phyloP scores from a whole-genome alignment of 2,329 filamentous ascomycete genomes.

The Colletotrichum paranaense region DNA sequence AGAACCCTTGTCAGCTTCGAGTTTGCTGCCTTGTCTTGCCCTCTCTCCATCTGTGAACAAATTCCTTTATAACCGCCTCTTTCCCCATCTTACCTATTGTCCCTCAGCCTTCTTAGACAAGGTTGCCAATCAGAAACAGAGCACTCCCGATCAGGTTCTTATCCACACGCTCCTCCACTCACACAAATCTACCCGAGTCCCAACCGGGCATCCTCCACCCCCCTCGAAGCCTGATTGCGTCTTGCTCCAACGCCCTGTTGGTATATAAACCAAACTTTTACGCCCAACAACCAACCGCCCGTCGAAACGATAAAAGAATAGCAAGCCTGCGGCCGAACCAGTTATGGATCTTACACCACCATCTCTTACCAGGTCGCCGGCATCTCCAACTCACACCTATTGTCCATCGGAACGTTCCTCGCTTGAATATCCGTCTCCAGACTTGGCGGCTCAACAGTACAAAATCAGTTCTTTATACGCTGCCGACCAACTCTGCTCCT shows the following conservation, averaged over 20 bases:
- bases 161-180: slow-evolving; percentile 33
- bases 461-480: slow-evolving; percentile 55
- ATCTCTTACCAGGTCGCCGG: slow-evolving; percentile 56
- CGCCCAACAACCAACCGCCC: slow-evolving; percentile 24
- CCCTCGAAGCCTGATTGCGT: slow-evolving; percentile 15
- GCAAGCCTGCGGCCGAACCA: slow-evolving; percentile 32
- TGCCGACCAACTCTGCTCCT: slow-evolving; percentile 50
- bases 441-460: slow-evolving; percentile 55
- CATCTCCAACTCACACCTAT: slow-evolving; percentile 57
- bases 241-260: slow-evolving; percentile 24
- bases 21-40: slow-evolving; percentile 14
- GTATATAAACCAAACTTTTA: slow-evolving; percentile 30
- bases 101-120: slow-evolving; percentile 30
- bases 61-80: slow-evolving; percentile 17
- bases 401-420: slow-evolving; percentile 54
- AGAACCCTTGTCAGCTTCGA: neutral
- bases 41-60: neutral
- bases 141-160: slow-evolving; percentile 13
- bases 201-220: slow-evolving; percentile 13
- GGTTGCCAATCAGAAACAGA: slow-evolving; percentile 29
- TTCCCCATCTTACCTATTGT: slow-evolving; percentile 22
- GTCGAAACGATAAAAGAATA: slow-evolving; percentile 10
- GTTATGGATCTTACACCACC: slow-evolving; percentile 63
- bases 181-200: slow-evolving; percentile 17
- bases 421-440: slow-evolving; percentile 59